Conservation (phyloP, 805 yeast genomes). For the Pichia kluyveri region DNA sequence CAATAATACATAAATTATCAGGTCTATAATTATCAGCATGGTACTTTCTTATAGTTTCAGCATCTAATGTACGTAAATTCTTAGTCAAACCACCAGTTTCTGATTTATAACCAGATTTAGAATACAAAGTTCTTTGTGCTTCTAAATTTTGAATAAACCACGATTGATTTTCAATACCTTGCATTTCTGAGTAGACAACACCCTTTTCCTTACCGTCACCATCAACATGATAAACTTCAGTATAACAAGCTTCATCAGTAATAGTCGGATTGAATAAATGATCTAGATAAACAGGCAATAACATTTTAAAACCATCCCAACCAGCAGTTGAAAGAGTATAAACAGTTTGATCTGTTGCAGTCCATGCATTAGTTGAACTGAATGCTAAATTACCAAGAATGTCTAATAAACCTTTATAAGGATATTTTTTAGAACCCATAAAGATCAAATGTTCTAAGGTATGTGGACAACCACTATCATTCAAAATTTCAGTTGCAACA, state of each 20-base stretch:
- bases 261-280: constrained; percentile 79
- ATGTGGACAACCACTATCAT: constrained; percentile 91
- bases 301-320: constrained; percentile 82
- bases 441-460: constrained; percentile 90
- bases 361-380: constrained; percentile 94
- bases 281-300: constrained; percentile 85
- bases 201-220: constrained; percentile 89
- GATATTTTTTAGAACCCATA: constrained; percentile 86
- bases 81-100: constrained; percentile 90
- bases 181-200: constrained; percentile 96
- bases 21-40: constrained; percentile 70
- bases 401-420: constrained; percentile 87
- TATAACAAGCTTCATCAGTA: constrained; percentile 81
- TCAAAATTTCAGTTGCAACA: constrained; percentile 83
- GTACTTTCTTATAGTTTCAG: constrained; percentile 66
- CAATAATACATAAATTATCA: constrained; percentile 71
- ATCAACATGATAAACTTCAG: constrained; percentile 93
- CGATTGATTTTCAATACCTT: constrained; percentile 75
- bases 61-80: constrained; percentile 64
- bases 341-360: constrained; percentile 91
- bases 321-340: constrained; percentile 90
- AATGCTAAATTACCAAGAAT: constrained; percentile 75
- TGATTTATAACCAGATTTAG: constrained; percentile 72
- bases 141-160: constrained; percentile 57
- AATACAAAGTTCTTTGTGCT: constrained; percentile 48